Percentiles rank a stretch among this genome's conserved stretches.
phyloP scores from a whole-genome alignment of 257 asterid genomes.

The Solanum pennellii region DNA sequence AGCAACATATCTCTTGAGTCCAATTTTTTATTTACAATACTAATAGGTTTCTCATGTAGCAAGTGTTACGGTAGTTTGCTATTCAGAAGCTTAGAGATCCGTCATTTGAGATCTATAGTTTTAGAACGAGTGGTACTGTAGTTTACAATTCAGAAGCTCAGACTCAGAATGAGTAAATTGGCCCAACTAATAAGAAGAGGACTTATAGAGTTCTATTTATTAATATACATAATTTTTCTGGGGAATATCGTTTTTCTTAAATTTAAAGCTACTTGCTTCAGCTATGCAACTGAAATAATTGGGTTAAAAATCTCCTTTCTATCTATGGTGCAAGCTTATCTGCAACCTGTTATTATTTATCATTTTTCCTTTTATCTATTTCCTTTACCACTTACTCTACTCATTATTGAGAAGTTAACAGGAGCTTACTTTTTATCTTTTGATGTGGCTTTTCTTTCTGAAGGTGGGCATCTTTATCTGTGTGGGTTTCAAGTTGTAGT shows the following conservation, averaged over 20 bases:
- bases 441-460: slow-evolving; percentile 43
- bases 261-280: not conserved
- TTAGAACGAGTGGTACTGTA: not conserved
- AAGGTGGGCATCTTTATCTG: not conserved
- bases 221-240: not conserved
- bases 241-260: not conserved
- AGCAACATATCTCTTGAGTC: not conserved
- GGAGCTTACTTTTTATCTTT: slow-evolving; percentile 1
- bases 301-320: not conserved
- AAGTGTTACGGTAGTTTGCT: not conserved
- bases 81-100: not conserved
- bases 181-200: not conserved
- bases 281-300: not conserved
- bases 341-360: not conserved
- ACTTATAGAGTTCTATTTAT: not conserved
- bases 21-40: not conserved
- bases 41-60: not conserved
- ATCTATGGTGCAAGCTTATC: not conserved
- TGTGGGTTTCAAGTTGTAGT: not conserved
- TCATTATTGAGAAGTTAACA: not conserved
- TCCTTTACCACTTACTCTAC: not conserved
- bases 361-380: not conserved
- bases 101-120: not conserved
- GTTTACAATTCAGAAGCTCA: not conserved
- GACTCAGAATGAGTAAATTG: not conserved